Base-by-base conservation (phyloP, 257 asterid genomes). In the Fraxinus anomala region DNA sequence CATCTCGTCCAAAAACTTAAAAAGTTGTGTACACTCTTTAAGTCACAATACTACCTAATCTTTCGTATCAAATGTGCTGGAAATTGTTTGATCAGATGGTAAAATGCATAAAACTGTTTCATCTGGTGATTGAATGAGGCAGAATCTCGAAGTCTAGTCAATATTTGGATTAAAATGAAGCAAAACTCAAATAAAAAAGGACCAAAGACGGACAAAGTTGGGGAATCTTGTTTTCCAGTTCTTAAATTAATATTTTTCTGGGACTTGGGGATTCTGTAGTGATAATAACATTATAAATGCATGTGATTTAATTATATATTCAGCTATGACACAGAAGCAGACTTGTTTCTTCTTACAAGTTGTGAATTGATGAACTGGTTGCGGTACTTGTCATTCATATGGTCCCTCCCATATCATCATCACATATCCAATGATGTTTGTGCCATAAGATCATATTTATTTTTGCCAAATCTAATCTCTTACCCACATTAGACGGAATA, bases 211-310 rank as follows among this genome's bases (percentile, higher is more conserved):
- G 89, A 85, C 85, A 87, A 83, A 87, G 72, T 69, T 79, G 75
- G 85, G 83, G 89, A 89, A 87, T 87, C 89, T 89, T 89, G 77
- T 76, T 75, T 77, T 73, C 68, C 79, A 82, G 85, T 79, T 82
- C 74, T 69, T 66, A 78, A 75, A 79, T 79, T 70, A 23, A 23
- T 28, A 14, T 33, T 23, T 77, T 59, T 61, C 7, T 63, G 83
- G 5, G 70, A 72, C 77, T 24, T 74, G 75, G 83, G 86, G 84
- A 85, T 72, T 81, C 76, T 59, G 83, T 47, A 80, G 69, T n/a
- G 28, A 56, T 5, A 56, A 56, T 8, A n/a, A n/a, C 66, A 2
- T 56, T 54, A 56, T 56, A 80, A 21, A 67, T 51, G 74, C 85
- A 84, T 78, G 87, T 81, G 87, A 78, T 59, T 75, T 72, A 71